Evolutionary conservation across 305 asterid species (phyloP).

Genomic region (Ruellia speciosa): DNA sequence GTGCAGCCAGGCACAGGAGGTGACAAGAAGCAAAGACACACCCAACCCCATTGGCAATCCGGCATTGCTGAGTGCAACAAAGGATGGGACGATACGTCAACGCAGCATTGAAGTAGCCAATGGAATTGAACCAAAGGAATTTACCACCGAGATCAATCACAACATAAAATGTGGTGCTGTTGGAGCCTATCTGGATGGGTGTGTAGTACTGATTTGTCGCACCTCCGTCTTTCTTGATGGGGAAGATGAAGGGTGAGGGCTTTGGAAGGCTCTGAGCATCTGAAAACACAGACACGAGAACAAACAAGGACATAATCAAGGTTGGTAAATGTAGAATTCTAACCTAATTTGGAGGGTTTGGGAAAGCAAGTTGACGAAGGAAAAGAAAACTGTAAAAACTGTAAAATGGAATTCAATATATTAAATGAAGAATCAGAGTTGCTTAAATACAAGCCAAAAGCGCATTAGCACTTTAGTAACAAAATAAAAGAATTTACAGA

Average conservation of each 20-base stretch:
- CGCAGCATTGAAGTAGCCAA: constrained; percentile 30
- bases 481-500: too few species aligned
- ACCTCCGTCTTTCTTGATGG: constrained; percentile 29
- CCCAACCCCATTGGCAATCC: constrained; percentile 24
- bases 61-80: constrained; percentile 31
- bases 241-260: constrained; percentile 30
- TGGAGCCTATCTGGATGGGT: constrained; percentile 30
- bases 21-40: constrained; percentile 31
- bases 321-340: constrained; percentile 13
- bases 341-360: too few species aligned
- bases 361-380: too few species aligned
- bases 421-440: too few species aligned
- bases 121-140: constrained; percentile 37
- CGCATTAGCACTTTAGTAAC: too few species aligned
- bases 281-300: constrained; percentile 13
- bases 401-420: too few species aligned
- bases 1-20: constrained; percentile 36
- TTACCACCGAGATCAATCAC: constrained; percentile 48
- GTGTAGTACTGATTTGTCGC: constrained; percentile 38
- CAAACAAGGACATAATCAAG: constrained; percentile 12
- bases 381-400: too few species aligned
- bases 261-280: constrained; percentile 24
- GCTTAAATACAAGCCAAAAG: too few species aligned
- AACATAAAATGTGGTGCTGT: constrained; percentile 27
- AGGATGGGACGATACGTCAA: constrained; percentile 35